Evolutionary conservation across 192 early-diverging fungal species (phyloP).

Genomic region (Umbelopsis ramanniana): DNA sequence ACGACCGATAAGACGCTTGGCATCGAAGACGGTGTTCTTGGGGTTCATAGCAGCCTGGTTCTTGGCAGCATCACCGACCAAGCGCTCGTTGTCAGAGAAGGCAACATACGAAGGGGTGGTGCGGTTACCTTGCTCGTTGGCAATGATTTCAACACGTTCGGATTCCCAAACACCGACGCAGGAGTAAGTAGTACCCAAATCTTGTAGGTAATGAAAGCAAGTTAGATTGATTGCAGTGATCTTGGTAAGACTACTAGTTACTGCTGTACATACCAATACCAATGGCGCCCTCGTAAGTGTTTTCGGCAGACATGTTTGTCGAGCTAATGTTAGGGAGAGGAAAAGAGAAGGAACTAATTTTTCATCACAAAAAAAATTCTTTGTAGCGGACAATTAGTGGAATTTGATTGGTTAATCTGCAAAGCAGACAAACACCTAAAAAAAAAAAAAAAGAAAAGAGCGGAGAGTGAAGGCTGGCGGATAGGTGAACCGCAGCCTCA

Average conservation of each 20-base stretch:
- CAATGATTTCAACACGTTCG: conserved; percentile 95
- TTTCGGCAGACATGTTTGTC: conserved; percentile 21
- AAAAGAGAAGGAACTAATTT: conserved; percentile 22
- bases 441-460: too few species aligned
- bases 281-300: conserved; percentile 23
- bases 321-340: conserved; percentile 19
- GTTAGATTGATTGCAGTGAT: not conserved
- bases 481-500: not conserved
- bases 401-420: conserved; percentile 11
- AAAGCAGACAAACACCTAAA: not conserved
- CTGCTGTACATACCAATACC: conserved; percentile 14
- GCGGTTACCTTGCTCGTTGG: conserved; percentile 91
- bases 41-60: conserved; percentile 92
- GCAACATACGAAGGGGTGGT: conserved; percentile 89
- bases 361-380: conserved; percentile 14
- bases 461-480: not conserved
- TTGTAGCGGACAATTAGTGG: not conserved
- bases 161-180: conserved; percentile 89
- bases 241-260: not conserved
- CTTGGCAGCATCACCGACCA: conserved; percentile 89
- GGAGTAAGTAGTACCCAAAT: conserved; percentile 97
- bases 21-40: conserved; percentile 89
- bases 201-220: conserved; percentile 68
- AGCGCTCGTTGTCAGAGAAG: conserved; percentile 78
- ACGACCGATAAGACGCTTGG: conserved; percentile 90